Evolutionary conservation across 1,284 basidiomycete species (phyloP).

Genomic region (Fistulina hepatica): DNA sequence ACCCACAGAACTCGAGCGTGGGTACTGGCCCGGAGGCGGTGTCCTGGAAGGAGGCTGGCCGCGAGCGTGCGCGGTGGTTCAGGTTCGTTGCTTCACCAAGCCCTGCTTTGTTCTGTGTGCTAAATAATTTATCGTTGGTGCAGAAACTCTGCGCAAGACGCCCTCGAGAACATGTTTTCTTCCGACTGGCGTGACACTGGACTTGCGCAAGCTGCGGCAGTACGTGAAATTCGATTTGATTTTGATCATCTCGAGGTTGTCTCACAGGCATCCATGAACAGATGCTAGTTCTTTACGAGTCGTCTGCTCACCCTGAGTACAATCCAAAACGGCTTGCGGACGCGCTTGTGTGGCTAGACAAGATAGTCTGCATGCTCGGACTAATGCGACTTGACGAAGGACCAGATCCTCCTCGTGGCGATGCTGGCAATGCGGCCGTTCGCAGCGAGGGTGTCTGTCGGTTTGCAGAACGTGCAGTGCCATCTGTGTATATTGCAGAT

Average conservation of each 20-base stretch:
- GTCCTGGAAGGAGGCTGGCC: too few relatives aligned
- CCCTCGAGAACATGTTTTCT: slow-evolving; percentile 13
- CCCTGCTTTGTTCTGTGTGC: too few relatives aligned
- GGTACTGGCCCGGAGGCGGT: too few relatives aligned
- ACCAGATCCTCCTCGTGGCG: slow-evolving; percentile 16
- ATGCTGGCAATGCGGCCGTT: slow-evolving; percentile 1
- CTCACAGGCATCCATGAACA: slow-evolving; percentile 19
- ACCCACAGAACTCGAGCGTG: too few relatives aligned
- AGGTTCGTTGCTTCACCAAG: neutral
- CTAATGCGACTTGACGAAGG: slow-evolving; percentile 46
- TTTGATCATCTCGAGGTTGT: slow-evolving; percentile 3
- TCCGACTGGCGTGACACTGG: slow-evolving; percentile 45
- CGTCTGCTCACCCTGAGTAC: slow-evolving; percentile 57
- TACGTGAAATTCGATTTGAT: slow-evolving; percentile 27
- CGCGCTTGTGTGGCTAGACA: slow-evolving; percentile 49
- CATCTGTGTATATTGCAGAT: slow-evolving; percentile 28
- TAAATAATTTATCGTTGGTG: slow-evolving; percentile 1
- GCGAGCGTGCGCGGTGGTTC: slow-evolving; percentile 37
- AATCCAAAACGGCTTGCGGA: slow-evolving; percentile 39
- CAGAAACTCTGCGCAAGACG: neutral
- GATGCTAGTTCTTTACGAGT: slow-evolving; percentile 67
- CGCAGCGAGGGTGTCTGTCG: too few relatives aligned
- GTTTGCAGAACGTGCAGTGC: slow-evolving; percentile 36
- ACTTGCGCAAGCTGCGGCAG: slow-evolving; percentile 65
- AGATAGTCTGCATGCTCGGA: slow-evolving; percentile 42